Conservation (phyloP, 148 eudicot species). For the Rhododendron mucronatum region DNA sequence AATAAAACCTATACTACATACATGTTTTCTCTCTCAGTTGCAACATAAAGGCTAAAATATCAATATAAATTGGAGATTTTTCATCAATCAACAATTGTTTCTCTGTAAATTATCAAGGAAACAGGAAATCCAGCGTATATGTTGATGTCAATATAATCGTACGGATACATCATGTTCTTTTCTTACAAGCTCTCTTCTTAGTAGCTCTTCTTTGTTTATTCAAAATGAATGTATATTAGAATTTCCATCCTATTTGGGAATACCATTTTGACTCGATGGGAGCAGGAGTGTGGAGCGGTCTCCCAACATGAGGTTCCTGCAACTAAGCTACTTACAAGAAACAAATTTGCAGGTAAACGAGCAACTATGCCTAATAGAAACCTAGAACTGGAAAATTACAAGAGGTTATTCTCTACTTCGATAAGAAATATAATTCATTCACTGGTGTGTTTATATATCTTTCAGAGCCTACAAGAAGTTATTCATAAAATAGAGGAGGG, state of each 20-base stretch:
- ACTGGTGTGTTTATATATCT: not conserved
- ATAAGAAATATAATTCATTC: not conserved
- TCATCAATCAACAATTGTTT: not conserved
- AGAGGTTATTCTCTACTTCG: not conserved
- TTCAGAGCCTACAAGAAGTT: not conserved
- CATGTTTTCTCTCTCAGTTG: not conserved
- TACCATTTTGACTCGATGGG: too few species aligned
- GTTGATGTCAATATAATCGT: not conserved
- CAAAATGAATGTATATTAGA: not conserved
- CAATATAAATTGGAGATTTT: not conserved
- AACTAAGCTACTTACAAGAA: too few species aligned
- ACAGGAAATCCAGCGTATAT: not conserved
- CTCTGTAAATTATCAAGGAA: not conserved
- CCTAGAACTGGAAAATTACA: not conserved
- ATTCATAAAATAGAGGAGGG: not conserved
- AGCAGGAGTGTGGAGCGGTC: not conserved
- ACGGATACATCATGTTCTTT: not conserved
- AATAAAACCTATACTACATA: too few species aligned
- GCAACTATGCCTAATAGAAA: too few species aligned
- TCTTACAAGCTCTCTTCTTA: not conserved
- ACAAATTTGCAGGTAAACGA: too few species aligned
- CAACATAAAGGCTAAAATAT: not conserved
- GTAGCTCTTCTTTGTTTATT: not conserved
- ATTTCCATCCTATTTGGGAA: not conserved
- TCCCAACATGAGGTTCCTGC: not conserved